Conservation (phyloP, 2,329 filamentous ascomycete species). For the Penicillium italicum region DNA sequence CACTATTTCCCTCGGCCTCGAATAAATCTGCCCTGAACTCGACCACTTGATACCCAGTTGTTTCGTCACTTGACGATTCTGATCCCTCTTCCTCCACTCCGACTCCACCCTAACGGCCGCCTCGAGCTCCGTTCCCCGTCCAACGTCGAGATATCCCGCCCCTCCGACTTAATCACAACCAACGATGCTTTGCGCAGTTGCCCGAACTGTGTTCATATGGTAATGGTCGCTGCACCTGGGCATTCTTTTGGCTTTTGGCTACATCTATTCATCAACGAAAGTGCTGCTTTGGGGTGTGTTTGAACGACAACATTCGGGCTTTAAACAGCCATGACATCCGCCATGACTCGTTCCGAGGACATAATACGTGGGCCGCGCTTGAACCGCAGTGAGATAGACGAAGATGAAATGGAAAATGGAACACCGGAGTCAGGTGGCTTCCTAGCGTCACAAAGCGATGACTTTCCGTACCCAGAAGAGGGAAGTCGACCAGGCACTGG, state of each 20-base stretch:
- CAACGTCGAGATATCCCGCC: background rate
- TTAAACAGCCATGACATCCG: slow-evolving; percentile 28
- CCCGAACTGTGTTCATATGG: background rate
- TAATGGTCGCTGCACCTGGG: slow-evolving; percentile 8
- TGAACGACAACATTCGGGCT: background rate
- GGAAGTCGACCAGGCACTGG: slow-evolving; percentile 25
- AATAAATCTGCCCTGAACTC: slow-evolving; percentile 1
- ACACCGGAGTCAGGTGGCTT: slow-evolving; percentile 29
- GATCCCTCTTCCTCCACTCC: background rate
- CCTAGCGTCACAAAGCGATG: slow-evolving; percentile 26
- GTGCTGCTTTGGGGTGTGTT: background rate
- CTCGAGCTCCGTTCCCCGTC: background rate
- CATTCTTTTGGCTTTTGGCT: background rate
- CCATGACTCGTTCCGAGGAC: slow-evolving; percentile 40
- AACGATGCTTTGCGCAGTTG: slow-evolving; percentile 17
- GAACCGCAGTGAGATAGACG: slow-evolving; percentile 32
- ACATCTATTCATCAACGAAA: background rate
- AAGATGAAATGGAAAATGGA: slow-evolving; percentile 29
- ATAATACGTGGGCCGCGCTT: slow-evolving; percentile 33
- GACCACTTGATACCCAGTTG: background rate
- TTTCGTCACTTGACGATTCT: background rate
- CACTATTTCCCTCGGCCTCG: slow-evolving; percentile 6
- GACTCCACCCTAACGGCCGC: background rate
- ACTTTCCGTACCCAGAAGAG: slow-evolving; percentile 28
- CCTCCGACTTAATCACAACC: slow-evolving; percentile 2